Conservation (phyloP, 2,329 filamentous ascomycete genomes). For the Cordyceps javanica region DNA sequence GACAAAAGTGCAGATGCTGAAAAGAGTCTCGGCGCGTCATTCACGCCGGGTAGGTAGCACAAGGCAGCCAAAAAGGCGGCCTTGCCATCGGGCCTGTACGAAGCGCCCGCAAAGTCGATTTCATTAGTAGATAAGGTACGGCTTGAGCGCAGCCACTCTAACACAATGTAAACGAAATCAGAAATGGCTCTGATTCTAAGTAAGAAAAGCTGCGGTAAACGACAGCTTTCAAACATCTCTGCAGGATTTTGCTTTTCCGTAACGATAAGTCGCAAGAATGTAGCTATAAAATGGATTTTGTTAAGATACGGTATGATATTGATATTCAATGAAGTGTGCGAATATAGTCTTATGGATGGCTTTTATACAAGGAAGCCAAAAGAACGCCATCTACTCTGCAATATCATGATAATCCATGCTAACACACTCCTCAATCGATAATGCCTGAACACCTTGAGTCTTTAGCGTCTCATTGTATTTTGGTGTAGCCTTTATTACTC, state of each 20-base stretch:
- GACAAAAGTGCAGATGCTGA: background rate
- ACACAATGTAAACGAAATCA: background rate
- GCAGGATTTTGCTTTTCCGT: background rate
- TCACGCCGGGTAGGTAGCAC: background rate
- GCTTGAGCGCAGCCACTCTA: no score
- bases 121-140: background rate
- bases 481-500: background rate
- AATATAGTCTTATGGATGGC: background rate
- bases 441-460: background rate
- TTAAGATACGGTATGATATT: no score
- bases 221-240: background rate
- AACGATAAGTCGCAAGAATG: no score
- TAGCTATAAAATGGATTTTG: no score
- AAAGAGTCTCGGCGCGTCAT: background rate
- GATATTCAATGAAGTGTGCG: background rate
- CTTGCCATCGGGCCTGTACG: background rate
- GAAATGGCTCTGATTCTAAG: background rate
- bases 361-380: background rate
- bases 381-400: background rate
- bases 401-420: slow-evolving; percentile 10
- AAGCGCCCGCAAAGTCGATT: background rate
- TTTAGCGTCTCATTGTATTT: slow-evolving; percentile 4
- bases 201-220: background rate
- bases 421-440: slow-evolving; percentile 9
- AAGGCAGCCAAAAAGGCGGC: background rate